These are phyloP conservation scores for Cordia subcordata DNA, from an alignment of 257 asterid genomes.

Conservation along the genomic window DNA sequence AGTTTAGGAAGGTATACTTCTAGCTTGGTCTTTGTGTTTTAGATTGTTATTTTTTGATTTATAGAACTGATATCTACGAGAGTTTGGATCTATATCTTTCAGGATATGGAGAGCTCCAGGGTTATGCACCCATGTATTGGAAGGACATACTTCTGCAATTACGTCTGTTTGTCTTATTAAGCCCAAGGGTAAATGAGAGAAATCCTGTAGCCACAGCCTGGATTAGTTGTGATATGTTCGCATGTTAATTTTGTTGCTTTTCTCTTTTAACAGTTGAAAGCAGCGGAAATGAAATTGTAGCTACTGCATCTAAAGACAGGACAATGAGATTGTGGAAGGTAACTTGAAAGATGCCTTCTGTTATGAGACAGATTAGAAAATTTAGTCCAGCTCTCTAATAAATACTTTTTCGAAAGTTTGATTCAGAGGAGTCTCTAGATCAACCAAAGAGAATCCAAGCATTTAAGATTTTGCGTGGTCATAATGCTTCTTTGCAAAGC, in stretches of 20 bases:
- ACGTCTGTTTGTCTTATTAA: constrained; percentile 66
- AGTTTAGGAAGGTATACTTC: constrained; percentile 77
- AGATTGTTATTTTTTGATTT: constrained; percentile 5
- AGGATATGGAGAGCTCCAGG: constrained; percentile 94
- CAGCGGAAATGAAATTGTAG: constrained; percentile 49
- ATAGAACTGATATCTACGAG: background rate
- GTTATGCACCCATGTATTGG: constrained; percentile 66
- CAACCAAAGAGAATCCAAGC: constrained; percentile 57
- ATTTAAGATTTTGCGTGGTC: constrained; percentile 66
- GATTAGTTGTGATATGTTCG: background rate
- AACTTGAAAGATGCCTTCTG: constrained; percentile 19
- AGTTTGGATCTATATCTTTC: constrained; percentile 14
- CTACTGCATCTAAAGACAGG: constrained; percentile 93
- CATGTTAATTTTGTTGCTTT: background rate
- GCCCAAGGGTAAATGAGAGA: constrained; percentile 44
- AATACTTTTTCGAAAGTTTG: constrained; percentile 44
- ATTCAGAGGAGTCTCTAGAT: constrained; percentile 38
- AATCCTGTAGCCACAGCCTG: background rate
- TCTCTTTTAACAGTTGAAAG: constrained; percentile 31
- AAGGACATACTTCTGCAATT: constrained; percentile 83
- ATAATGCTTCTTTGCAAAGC: constrained; percentile 79
- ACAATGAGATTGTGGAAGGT: constrained; percentile 91
- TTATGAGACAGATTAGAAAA: constrained; percentile 4
- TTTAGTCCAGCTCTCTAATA: constrained; percentile 9
- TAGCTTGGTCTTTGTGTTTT: background rate